A percentile compares a stretch with the other conserved stretches of the same genome.
Conservation (phyloP, 139 green algal species). For the Pseudopediastrum boryanum region DNA sequence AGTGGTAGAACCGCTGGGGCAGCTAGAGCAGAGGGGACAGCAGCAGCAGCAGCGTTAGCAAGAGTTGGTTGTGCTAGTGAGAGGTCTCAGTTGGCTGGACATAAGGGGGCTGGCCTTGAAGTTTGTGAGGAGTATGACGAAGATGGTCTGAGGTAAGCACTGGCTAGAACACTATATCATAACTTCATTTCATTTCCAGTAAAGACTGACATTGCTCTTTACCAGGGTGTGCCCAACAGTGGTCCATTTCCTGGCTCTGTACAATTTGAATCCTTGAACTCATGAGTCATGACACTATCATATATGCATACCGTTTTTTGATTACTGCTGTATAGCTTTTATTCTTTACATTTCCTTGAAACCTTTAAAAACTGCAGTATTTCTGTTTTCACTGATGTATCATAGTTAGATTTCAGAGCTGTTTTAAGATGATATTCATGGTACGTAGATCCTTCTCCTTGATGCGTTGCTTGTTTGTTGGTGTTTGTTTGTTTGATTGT, state of each 20-base stretch:
- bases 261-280: background rate
- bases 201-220: too few relatives aligned
- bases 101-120: background rate
- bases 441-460: background rate
- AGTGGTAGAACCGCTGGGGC: background rate
- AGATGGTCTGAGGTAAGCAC: conserved; percentile 18
- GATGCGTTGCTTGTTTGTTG: background rate
- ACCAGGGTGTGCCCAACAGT: too few relatives aligned
- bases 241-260: too few relatives aligned
- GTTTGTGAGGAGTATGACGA: background rate
- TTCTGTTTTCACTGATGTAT: background rate
- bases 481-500: background rate
- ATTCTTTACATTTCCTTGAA: background rate
- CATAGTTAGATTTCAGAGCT: background rate
- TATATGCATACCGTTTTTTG: background rate
- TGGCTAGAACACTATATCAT: background rate
- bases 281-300: background rate
- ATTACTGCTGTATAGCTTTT: too few relatives aligned
- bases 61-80: background rate
- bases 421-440: background rate
- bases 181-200: background rate
- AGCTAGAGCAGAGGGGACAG: too few relatives aligned
- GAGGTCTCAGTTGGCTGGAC: background rate
- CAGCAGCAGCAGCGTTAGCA: background rate
- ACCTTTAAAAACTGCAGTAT: too few relatives aligned